A percentile compares a stretch with the other conserved stretches of the same genome.
Conservation (phyloP, 495 filamentous ascomycete genomes). For the Hyaloscypha finlandica region DNA sequence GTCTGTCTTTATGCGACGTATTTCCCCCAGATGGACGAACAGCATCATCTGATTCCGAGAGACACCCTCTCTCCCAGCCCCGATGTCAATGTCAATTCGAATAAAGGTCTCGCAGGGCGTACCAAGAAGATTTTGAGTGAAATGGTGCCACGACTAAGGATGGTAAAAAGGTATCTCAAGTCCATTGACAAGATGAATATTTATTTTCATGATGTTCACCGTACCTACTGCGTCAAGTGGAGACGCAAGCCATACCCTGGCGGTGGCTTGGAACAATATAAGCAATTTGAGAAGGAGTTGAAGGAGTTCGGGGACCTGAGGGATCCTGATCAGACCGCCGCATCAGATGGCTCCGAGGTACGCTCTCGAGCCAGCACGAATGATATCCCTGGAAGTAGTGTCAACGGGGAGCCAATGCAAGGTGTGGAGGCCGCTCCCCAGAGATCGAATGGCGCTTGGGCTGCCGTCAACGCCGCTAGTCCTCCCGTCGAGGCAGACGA, state of each 20-base stretch:
- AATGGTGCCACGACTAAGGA: conserved; percentile 66
- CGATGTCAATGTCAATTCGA: background rate
- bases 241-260: conserved; percentile 11
- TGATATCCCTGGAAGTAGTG: conserved; percentile 25
- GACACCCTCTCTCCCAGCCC: conserved; percentile 26
- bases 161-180: conserved; percentile 70
- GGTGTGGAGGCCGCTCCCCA: conserved; percentile 23
- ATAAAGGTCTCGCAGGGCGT: conserved; percentile 40
- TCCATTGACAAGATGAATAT: conserved; percentile 67
- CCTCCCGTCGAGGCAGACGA: conserved; percentile 26
- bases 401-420: conserved; percentile 33
- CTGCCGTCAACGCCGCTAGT: conserved; percentile 26
- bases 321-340: conserved; percentile 22
- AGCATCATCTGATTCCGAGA: conserved; percentile 56
- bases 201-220: conserved; percentile 66
- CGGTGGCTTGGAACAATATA: conserved; percentile 74
- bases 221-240: conserved; percentile 48
- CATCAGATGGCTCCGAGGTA: conserved; percentile 28
- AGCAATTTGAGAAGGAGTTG: conserved; percentile 37
- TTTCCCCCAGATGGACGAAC: conserved; percentile 78
- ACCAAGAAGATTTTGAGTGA: conserved; percentile 48
- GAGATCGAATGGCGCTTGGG: conserved; percentile 27
- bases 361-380: conserved; percentile 33
- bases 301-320: conserved; percentile 35
- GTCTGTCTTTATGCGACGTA: conserved; percentile 66